Conservation (phyloP, 441 rosid species). For the Erysimum cheiri region DNA sequence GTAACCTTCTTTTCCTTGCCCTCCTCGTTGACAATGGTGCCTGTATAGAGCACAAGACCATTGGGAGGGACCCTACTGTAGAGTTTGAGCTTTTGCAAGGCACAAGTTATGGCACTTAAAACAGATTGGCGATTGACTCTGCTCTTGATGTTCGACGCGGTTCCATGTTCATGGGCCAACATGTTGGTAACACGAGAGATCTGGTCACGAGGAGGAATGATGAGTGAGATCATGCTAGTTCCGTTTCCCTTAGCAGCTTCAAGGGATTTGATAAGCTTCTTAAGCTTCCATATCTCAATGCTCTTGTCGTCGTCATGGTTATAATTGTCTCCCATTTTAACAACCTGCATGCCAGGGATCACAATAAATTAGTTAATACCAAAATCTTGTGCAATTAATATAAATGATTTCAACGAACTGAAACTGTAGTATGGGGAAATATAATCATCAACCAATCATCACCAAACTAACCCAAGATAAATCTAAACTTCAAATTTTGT, state of each 20-base stretch:
- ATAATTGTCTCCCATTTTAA: constrained; percentile 27
- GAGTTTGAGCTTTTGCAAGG: constrained; percentile 81
- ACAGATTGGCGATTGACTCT: constrained; percentile 89
- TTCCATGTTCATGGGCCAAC: constrained; percentile 81
- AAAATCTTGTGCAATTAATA: not conserved
- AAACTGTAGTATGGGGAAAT: not conserved
- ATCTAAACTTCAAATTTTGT: too few species aligned
- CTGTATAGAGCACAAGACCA: constrained; percentile 82
- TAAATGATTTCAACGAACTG: not conserved
- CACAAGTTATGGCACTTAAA: constrained; percentile 74
- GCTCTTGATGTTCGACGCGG: constrained; percentile 85
- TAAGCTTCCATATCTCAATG: constrained; percentile 83
- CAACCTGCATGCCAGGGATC: not conserved
- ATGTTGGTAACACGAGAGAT: constrained; percentile 74
- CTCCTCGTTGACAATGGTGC: constrained; percentile 70
- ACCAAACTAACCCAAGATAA: too few species aligned
- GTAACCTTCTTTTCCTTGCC: constrained; percentile 89
- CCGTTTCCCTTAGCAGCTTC: constrained; percentile 84
- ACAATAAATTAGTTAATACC: not conserved
- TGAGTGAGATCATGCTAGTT: constrained; percentile 90
- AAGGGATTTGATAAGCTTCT: constrained; percentile 72
- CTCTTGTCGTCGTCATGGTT: constrained; percentile 32
- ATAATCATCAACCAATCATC: not conserved
- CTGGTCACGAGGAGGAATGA: constrained; percentile 84
- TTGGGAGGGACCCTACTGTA: constrained; percentile 77